Percentiles rank a stretch among this genome's conserved stretches.
phyloP scores from a whole-genome alignment of 768 basidiomycete species.

The Infundibulicybe gibba region DNA sequence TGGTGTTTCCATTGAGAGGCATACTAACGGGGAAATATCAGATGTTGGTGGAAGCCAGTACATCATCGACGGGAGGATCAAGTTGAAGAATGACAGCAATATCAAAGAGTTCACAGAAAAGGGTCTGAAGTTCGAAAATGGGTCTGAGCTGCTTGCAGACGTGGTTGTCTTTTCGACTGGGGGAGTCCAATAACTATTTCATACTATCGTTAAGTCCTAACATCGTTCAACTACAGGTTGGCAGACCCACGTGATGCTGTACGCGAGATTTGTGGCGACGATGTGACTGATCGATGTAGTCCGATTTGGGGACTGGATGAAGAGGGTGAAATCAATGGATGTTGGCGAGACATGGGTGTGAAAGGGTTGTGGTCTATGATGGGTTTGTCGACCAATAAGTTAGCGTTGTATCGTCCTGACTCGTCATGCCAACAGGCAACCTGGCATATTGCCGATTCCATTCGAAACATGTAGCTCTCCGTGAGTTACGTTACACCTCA shows the following conservation, averaged over 20 bases:
- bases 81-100: conserved; percentile 58
- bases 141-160: conserved; percentile 44
- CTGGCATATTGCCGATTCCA: conserved; percentile 61
- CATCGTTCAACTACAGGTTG: conserved; percentile 27
- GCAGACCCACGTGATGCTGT: conserved; percentile 38
- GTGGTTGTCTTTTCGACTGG: conserved; percentile 61
- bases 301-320: conserved; percentile 58
- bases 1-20: background rate
- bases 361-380: conserved; percentile 58
- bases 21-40: conserved; percentile 11
- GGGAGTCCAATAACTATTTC: conserved; percentile 19
- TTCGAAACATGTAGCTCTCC: conserved; percentile 64
- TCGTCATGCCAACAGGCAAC: conserved; percentile 34
- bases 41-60: conserved; percentile 59
- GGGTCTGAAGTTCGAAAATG: conserved; percentile 47
- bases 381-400: conserved; percentile 26
- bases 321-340: conserved; percentile 59
- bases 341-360: conserved; percentile 47
- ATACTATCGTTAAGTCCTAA: background rate
- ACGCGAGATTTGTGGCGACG: conserved; percentile 41
- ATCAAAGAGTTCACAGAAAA: conserved; percentile 41
- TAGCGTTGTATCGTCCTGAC: background rate
- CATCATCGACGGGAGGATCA: conserved; percentile 67
- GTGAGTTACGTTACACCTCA: conserved; percentile 35
- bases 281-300: conserved; percentile 39